A percentile compares a stretch with the other conserved stretches of the same genome.
Conservation (phyloP, 2,329 filamentous ascomycete species). For the Colletotrichum tanaceti region DNA sequence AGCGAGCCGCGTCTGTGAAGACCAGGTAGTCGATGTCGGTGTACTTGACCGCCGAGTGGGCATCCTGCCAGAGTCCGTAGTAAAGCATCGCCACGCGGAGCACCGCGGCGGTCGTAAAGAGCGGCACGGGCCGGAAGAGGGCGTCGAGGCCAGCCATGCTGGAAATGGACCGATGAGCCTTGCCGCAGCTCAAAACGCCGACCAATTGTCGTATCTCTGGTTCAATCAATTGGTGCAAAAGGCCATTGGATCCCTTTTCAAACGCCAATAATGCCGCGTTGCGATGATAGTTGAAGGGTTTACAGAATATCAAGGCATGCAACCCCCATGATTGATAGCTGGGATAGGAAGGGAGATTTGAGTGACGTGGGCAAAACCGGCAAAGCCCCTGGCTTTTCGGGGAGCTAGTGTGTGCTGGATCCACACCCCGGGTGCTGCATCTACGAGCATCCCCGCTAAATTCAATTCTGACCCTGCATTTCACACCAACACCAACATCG, state of each 20-base stretch:
- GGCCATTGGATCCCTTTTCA: background rate
- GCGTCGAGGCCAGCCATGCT: constrained; percentile 50
- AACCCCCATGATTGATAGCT: background rate
- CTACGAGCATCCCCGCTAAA: constrained; percentile 25
- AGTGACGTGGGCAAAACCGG: constrained; percentile 38
- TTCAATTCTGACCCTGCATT: constrained; percentile 31
- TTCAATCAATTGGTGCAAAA: background rate
- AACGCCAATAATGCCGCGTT: background rate
- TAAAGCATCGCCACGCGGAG: constrained; percentile 81
- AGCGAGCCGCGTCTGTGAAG: constrained; percentile 94
- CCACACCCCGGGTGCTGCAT: constrained; percentile 17
- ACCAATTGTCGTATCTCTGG: background rate
- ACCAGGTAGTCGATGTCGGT: constrained; percentile 99
- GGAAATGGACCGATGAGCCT: constrained; percentile 4
- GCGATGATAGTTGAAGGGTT: background rate
- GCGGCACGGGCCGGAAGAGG: constrained; percentile 53
- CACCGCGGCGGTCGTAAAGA: constrained; percentile 68
- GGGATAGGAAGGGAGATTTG: constrained; percentile 38
- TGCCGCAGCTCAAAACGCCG: background rate
- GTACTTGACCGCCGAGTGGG: constrained; percentile 92
- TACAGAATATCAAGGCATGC: background rate
- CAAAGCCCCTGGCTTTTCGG: constrained; percentile 20
- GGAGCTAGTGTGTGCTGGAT: background rate
- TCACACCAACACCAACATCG: constrained; percentile 21
- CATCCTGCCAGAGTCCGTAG: constrained; percentile 94